These are phyloP conservation scores for Ascochyta fabae DNA, from an alignment of 2,329 filamentous ascomycete species.

Conservation along the genomic window DNA sequence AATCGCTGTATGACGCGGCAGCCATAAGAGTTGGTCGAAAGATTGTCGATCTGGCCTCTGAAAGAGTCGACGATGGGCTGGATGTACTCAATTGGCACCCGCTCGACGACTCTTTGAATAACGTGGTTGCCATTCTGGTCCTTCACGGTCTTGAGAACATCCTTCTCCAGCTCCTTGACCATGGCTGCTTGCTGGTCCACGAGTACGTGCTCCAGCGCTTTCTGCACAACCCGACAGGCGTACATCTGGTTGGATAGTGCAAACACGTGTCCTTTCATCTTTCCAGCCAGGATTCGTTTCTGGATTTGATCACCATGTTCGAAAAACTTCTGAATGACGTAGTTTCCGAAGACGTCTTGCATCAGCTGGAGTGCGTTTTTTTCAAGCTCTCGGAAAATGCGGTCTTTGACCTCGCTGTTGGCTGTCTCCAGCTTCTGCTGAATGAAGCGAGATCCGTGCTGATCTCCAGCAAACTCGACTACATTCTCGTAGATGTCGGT, in stretches of 20 bases:
- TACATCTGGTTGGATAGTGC: constrained; percentile 87
- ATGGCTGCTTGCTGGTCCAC: constrained; percentile 89
- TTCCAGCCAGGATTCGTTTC: constrained; percentile 82
- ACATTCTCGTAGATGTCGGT: constrained; percentile 88
- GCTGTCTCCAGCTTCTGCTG: constrained; percentile 90
- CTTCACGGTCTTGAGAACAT: constrained; percentile 78
- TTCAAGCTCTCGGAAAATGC: constrained; percentile 85
- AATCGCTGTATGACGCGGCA: constrained; percentile 94
- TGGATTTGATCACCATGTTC: constrained; percentile 94
- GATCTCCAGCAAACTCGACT: constrained; percentile 94
- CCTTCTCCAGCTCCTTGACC: constrained; percentile 79
- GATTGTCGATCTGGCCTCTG: constrained; percentile 72
- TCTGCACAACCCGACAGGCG: constrained; percentile 94
- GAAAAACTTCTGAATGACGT: constrained; percentile 97
- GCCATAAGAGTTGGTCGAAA: constrained; percentile 82
- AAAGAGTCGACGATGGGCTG: constrained; percentile 86
- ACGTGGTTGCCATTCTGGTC: constrained; percentile 97
- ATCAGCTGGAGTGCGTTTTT: constrained; percentile 86
- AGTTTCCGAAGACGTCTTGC: constrained; percentile 97
- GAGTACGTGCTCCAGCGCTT: constrained; percentile 88
- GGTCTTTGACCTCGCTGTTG: constrained; percentile 94
- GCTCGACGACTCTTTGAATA: constrained; percentile 89
- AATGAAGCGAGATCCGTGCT: constrained; percentile 94
- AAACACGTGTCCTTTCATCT: constrained; percentile 86
- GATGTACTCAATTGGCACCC: constrained; percentile 77